Conservation (phyloP, 192 early-diverging fungal species). For the Mortierella claussenii region DNA sequence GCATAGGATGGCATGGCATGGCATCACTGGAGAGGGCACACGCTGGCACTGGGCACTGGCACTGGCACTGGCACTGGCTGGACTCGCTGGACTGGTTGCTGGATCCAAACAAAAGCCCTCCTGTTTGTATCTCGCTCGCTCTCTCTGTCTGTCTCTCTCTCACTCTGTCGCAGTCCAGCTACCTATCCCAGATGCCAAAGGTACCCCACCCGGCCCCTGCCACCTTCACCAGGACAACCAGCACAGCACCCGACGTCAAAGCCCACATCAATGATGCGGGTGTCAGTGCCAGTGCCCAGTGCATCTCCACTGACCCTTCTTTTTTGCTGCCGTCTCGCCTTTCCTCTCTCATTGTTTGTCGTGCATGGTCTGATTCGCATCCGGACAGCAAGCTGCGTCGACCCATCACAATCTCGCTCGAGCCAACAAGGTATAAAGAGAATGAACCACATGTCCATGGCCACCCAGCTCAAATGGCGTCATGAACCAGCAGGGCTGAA, state of each 20-base stretch:
- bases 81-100: no score
- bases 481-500: neutral
- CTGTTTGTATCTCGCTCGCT: neutral
- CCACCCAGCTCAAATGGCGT: neutral
- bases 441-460: neutral
- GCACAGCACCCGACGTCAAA: no score
- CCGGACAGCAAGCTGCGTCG: no score
- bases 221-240: no score
- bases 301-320: neutral
- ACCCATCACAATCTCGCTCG: conserved; percentile 15
- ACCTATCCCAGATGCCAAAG: conserved; percentile 1
- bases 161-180: no score
- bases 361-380: neutral
- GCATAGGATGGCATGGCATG: neutral
- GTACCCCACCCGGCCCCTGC: neutral
- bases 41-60: no score
- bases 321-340: neutral
- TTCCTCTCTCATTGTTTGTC: no score
- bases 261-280: no score
- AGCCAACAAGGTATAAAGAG: conserved; percentile 22
- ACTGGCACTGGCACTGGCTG: no score
- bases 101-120: no score
- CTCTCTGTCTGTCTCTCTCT: neutral
- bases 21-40: neutral
- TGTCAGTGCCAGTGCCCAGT: neutral